phyloP scores from a whole-genome alignment of 805 yeast genomes.

The Saccharomycopsis sp. region DNA sequence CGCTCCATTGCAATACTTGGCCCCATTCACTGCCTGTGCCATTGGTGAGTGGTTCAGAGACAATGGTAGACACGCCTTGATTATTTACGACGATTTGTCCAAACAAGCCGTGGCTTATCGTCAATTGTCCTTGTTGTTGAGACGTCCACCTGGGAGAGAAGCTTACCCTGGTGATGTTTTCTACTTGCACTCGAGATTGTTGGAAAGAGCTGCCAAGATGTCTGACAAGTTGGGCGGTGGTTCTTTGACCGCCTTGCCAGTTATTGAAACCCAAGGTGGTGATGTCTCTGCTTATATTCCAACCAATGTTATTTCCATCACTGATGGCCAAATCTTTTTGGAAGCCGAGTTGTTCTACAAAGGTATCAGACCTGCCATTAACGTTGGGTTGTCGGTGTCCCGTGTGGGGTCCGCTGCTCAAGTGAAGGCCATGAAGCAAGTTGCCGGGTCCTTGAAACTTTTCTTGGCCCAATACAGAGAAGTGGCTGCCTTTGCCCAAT shows the following conservation, averaged over 20 bases:
- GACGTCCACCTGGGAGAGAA: constrained; percentile 97
- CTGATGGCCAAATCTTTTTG: constrained; percentile 97
- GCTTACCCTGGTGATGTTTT: constrained; percentile 96
- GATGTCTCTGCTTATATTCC: constrained; percentile 98
- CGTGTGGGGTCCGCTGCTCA: constrained; percentile 99
- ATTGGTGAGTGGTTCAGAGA: constrained; percentile 99
- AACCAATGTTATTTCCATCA: constrained; percentile 94
- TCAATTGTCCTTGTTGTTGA: constrained; percentile 93
- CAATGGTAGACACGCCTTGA: constrained; percentile 96
- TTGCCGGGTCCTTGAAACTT: constrained; percentile 99
- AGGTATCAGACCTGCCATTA: constrained; percentile 99
- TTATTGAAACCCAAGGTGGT: constrained; percentile 98
- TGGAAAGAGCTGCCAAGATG: constrained; percentile 98
- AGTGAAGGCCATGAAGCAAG: constrained; percentile 99
- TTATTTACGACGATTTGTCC: constrained; percentile 95
- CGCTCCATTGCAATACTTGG: constrained; percentile 98
- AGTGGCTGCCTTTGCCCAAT: constrained; percentile 99
- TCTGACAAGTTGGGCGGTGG: constrained; percentile 84
- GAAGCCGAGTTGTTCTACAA: constrained; percentile 99
- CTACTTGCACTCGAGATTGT: constrained; percentile 90
- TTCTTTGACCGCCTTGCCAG: constrained; percentile 92
- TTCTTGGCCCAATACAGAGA: constrained; percentile 99
- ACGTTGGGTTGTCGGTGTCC: constrained; percentile 99
- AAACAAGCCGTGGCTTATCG: constrained; percentile 99
- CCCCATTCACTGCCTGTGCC: constrained; percentile 99